Base-by-base conservation (phyloP, 106 monocot species). In the Hemerocallis citrina region DNA sequence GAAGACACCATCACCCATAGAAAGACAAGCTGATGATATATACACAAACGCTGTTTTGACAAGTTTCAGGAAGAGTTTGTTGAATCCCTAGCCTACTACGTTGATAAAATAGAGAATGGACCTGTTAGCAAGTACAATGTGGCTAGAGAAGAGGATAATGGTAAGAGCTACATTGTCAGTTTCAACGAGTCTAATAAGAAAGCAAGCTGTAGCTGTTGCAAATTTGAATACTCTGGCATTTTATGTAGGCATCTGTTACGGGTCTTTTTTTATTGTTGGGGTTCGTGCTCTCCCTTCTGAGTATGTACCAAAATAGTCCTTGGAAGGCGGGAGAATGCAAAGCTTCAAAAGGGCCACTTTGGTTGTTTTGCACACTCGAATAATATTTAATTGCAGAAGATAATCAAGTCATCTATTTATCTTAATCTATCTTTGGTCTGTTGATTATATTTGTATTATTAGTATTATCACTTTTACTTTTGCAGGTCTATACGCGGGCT, bases 51-150 rank as follows among this genome's bases (percentile, higher is more conserved):
- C 72, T 28, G 83, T 95, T 95, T 95, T 55, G 89, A 81, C 21
- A 86, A 72, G 34, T 95, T 95, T 64, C 94, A 89, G 75, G 81
- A 78, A 62, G 89, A 95, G 36, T 95, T 95, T 76, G 67, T 95
- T 34, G 78, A 89, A 74, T 95, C 94, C 2, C 62, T 95, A 41
- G 94, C 80, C 17, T 95, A 71, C 61, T 81, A 71, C 74, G 83
- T 67, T 16, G 89, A 89, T 7, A 83, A 89, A 81, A 66, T 86
- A 28, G 89, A 90, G 70, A 81, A 76, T 50, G 82, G 73, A 0
- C 24, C 47, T 22, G 45, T 76, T 32, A 78, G 67, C 73, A 95
- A 81, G 77, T 95, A 86, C 28, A 72, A 36, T 64, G 80, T 95
- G 27, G 45, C 64, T 9, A 89, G 71, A 46, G 89, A 89, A 29